Conservation (phyloP, 257 asterid genomes). For the Nicotiana sylvestris region DNA sequence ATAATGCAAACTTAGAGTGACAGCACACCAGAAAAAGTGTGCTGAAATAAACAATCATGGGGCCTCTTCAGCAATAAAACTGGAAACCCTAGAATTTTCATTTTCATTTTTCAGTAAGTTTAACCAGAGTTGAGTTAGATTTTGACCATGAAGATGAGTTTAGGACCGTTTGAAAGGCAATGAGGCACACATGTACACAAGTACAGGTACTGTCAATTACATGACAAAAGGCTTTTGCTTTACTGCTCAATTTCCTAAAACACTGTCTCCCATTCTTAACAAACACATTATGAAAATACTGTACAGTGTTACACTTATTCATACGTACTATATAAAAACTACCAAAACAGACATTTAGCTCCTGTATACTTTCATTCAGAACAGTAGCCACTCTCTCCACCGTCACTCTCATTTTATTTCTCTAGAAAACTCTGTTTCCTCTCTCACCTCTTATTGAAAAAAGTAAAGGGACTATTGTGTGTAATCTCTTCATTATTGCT, state of each 20-base stretch:
- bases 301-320: neutral
- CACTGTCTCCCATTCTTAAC: neutral
- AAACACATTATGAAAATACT: neutral
- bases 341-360: neutral
- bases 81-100: neutral
- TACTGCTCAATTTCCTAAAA: slow-evolving; percentile 7
- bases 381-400: neutral
- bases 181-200: neutral
- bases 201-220: neutral
- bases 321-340: neutral
- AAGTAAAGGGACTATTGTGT: neutral
- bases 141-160: slow-evolving; percentile 19
- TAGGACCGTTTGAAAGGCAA: slow-evolving; percentile 27
- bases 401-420: slow-evolving; percentile 13
- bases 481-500: neutral
- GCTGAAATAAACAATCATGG: neutral
- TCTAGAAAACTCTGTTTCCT: slow-evolving; percentile 20
- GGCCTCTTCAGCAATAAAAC: neutral
- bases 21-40: neutral
- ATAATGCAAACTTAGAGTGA: neutral
- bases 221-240: neutral
- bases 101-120: neutral
- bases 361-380: neutral
- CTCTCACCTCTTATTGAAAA: neutral
- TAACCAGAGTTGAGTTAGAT: slow-evolving; percentile 20